These are phyloP conservation scores for Cercophora newfieldiana DNA, from an alignment of 495 filamentous ascomycete genomes.

Conservation along the genomic window DNA sequence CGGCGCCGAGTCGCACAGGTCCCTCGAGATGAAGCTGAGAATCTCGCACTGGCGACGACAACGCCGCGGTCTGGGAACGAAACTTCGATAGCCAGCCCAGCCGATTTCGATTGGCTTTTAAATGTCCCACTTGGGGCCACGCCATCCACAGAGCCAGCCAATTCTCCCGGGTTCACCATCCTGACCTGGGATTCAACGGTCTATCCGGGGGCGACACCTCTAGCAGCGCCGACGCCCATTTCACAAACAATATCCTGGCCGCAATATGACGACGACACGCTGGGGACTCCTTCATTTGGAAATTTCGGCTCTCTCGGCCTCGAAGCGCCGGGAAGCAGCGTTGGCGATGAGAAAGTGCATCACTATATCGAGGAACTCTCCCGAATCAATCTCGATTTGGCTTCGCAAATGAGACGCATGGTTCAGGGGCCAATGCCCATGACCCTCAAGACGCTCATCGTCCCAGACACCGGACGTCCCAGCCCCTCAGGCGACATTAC, in stretches of 20 bases:
- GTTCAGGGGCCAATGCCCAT: constrained; percentile 7
- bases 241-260: neutral
- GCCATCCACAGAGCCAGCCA: neutral
- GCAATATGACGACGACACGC: neutral
- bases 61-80: neutral
- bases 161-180: neutral
- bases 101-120: neutral
- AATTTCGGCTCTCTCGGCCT: neutral
- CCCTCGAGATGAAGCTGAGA: neutral
- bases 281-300: neutral
- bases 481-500: neutral
- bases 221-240: neutral
- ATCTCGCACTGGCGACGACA: neutral
- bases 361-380: constrained; percentile 21
- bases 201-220: neutral
- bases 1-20: neutral
- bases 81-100: neutral
- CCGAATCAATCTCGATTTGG: constrained; percentile 20
- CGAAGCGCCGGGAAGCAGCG: neutral
- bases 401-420: constrained; percentile 14
- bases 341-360: neutral
- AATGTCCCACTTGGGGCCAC: neutral
- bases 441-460: constrained; percentile 17
- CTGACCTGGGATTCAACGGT: neutral
- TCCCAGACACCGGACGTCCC: neutral